These are phyloP conservation scores for Aspergillus transmontanensis DNA, from an alignment of 2,329 filamentous ascomycete species.

Conservation along the genomic window DNA sequence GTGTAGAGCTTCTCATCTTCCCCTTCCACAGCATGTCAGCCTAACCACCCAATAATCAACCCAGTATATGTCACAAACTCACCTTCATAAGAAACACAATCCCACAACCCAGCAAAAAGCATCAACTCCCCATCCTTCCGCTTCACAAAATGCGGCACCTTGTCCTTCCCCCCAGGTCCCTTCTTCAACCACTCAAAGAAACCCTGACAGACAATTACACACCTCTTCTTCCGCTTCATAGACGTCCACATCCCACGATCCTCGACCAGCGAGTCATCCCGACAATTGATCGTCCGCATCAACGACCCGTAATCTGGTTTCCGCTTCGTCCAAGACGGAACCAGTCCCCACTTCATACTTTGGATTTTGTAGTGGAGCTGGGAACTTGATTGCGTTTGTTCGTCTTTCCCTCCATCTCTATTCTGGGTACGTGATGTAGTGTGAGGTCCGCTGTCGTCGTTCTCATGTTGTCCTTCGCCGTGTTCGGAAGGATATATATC, in stretches of 20 bases:
- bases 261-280: constrained; percentile 79
- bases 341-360: constrained; percentile 92
- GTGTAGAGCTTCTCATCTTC: constrained; percentile 75
- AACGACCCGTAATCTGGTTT: constrained; percentile 75
- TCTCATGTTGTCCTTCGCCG: constrained; percentile 15
- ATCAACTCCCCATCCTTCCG: constrained; percentile 80
- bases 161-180: constrained; percentile 69
- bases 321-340: constrained; percentile 91
- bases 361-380: constrained; percentile 71
- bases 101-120: constrained; percentile 91
- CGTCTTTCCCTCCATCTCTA: constrained; percentile 2
- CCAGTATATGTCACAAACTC: constrained; percentile 11
- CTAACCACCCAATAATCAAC: neutral
- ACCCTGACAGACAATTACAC: constrained; percentile 83
- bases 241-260: constrained; percentile 84
- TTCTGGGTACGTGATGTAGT: neutral
- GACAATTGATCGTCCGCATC: constrained; percentile 92
- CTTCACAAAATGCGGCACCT: constrained; percentile 81
- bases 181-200: constrained; percentile 97
- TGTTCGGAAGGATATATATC: constrained; percentile 52
- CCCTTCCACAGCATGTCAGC: constrained; percentile 40
- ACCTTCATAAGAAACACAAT: constrained; percentile 81
- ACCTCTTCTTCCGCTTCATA: constrained; percentile 89
- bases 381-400: constrained; percentile 16
- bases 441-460: constrained; percentile 4